A percentile compares a stretch with the other conserved stretches of the same genome.
Conservation (phyloP, 2,329 filamentous ascomycete genomes). For the Colletotrichum sp. region DNA sequence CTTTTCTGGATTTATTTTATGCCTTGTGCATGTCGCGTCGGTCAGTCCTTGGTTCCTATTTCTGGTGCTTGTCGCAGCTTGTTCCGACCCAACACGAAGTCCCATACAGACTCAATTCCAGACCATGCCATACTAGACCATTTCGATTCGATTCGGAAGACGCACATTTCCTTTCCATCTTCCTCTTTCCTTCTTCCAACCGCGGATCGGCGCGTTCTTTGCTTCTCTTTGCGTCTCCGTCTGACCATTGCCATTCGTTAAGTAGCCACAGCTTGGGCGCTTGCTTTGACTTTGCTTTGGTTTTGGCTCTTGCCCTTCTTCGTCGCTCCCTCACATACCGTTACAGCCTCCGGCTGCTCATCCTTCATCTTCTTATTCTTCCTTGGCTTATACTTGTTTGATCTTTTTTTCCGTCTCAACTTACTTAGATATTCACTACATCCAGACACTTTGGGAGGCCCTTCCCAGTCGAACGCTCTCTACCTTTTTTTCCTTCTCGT, state of each 20-base stretch:
- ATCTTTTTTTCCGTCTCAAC: background rate
- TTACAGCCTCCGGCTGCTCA: background rate
- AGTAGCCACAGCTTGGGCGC: background rate
- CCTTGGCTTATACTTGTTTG: background rate
- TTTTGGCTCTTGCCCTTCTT: slow-evolving; percentile 4
- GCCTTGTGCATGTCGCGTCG: slow-evolving; percentile 1
- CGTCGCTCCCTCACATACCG: slow-evolving; percentile 1
- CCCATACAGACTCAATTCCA: background rate
- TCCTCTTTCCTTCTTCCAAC: background rate
- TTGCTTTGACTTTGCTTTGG: background rate
- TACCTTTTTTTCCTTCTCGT: background rate
- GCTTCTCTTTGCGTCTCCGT: background rate
- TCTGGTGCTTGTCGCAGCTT: background rate
- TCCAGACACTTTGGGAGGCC: background rate
- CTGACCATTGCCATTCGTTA: background rate
- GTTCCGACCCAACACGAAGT: background rate
- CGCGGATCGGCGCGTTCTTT: slow-evolving; percentile 8
- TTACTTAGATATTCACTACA: background rate
- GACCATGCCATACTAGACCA: background rate
- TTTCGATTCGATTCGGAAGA: background rate
- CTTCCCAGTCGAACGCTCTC: background rate
- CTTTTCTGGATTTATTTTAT: background rate
- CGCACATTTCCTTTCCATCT: background rate
- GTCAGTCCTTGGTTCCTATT: background rate
- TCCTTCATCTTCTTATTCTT: background rate